Conservation (phyloP, 768 basidiomycete genomes). For the Lentinula lateritia region DNA sequence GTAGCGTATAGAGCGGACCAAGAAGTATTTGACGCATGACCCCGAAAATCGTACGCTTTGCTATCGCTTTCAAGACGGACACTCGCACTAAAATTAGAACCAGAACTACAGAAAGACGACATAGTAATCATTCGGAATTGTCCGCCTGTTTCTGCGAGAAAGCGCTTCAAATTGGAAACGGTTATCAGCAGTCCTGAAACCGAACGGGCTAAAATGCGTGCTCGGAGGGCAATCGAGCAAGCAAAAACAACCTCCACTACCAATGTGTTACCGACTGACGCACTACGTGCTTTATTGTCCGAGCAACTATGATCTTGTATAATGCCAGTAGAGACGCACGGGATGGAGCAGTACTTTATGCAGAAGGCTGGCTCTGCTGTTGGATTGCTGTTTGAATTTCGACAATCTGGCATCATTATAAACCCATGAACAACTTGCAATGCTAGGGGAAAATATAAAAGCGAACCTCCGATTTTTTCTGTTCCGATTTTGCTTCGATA, state of each 20-base stretch:
- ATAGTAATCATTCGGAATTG: conserved; percentile 76
- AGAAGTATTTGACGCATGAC: conserved; percentile 77
- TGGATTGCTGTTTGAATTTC: conserved; percentile 60
- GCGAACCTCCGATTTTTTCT: conserved; percentile 76
- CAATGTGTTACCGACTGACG: conserved; percentile 9
- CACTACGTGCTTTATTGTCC: conserved; percentile 4
- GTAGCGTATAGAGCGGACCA: conserved; percentile 69
- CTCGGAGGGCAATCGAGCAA: conserved; percentile 2
- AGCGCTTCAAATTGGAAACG: conserved; percentile 68
- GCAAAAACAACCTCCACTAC: conserved; percentile 6
- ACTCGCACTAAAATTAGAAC: conserved; percentile 6
- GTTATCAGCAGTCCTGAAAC: conserved; percentile 65
- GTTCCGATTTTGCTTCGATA: conserved; percentile 66
- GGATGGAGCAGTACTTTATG: neutral
- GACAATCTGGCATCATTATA: conserved; percentile 42
- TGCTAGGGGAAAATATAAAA: conserved; percentile 6
- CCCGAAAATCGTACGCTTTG: conserved; percentile 55
- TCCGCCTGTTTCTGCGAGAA: conserved; percentile 72
- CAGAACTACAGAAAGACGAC: conserved; percentile 66
- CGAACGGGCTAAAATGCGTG: conserved; percentile 38
- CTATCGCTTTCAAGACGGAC: neutral
- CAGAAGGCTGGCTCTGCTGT: conserved; percentile 27
- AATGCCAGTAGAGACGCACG: neutral
- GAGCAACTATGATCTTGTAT: neutral
- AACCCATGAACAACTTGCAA: conserved; percentile 7